A percentile compares a stretch with the other conserved stretches of the same genome.
phyloP scores from a whole-genome alignment of 78 protist species.

The Blattamonas nauphoetae region DNA sequence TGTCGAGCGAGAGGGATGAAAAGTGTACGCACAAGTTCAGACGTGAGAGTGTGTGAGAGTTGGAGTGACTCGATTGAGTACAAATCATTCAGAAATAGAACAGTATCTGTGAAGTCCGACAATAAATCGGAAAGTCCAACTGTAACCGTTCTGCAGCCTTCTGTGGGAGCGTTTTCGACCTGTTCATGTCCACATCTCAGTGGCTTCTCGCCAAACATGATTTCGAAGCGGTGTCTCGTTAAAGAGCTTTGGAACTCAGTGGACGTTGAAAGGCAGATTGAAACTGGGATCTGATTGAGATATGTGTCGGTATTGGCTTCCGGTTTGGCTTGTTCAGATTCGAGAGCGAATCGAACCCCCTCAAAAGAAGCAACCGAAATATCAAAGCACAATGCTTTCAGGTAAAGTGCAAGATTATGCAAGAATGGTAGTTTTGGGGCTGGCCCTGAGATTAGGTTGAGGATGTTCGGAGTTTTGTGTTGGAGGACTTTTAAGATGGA shows the following conservation, averaged over 20 bases:
- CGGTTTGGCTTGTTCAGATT: neutral
- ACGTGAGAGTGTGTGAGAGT: neutral
- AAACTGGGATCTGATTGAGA: neutral
- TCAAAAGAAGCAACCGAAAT: neutral
- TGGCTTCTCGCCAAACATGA: too few relatives aligned
- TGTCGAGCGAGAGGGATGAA: neutral
- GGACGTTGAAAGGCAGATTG: neutral
- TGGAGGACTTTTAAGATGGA: neutral
- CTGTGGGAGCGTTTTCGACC: neutral
- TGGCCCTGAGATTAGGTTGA: neutral
- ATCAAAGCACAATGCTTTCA: neutral
- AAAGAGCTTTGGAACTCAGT: neutral
- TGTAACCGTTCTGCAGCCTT: neutral
- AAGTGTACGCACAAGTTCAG: neutral
- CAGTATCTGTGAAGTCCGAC: neutral
- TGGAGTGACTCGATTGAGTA: neutral
- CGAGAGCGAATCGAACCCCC: too few relatives aligned
- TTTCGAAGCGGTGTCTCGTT: neutral
- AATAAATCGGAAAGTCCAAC: neutral
- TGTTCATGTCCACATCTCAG: too few relatives aligned
- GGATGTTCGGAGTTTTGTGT: neutral
- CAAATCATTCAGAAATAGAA: neutral
- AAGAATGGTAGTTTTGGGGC: neutral
- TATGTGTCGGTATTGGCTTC: neutral
- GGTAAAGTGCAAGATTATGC: neutral